phyloP scores from a whole-genome alignment of 805 yeast species.

The Torulaspora quercuum region DNA sequence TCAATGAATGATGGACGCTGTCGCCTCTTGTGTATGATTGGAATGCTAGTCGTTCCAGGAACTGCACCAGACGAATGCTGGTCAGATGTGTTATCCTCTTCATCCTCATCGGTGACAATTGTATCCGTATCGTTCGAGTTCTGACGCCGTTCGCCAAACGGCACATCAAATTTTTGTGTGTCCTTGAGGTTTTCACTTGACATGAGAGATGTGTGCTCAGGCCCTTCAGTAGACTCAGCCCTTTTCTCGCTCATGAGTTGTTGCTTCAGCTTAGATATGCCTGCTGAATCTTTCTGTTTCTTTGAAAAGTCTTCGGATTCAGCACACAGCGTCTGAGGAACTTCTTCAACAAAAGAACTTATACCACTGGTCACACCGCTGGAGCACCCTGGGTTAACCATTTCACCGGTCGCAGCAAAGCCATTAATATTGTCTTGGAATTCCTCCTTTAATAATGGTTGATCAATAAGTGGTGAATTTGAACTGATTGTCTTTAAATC shows the following conservation, averaged over 20 bases:
- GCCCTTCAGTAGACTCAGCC: no score
- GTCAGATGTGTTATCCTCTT: conserved; percentile 1
- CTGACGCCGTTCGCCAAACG: not conserved
- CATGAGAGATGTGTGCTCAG: no score
- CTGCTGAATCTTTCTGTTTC: not conserved
- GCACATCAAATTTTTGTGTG: not conserved
- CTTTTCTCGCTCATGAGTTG: conserved; percentile 7
- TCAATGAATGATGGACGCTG: conserved; percentile 34
- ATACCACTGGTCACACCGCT: conserved; percentile 27
- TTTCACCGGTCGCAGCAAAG: conserved; percentile 2
- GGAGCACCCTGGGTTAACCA: conserved; percentile 19
- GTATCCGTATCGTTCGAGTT: conserved; percentile 6
- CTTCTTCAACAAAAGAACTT: conserved; percentile 29
- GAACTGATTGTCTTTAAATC: conserved; percentile 25
- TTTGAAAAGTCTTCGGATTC: conserved; percentile 12
- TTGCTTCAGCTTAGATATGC: conserved; percentile 12
- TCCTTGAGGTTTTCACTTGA: not conserved
- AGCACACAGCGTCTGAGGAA: conserved; percentile 21
- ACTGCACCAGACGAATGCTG: conserved; percentile 11
- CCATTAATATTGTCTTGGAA: not conserved
- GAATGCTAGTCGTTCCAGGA: conserved; percentile 20
- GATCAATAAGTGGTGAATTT: conserved; percentile 2
- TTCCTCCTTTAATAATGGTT: not conserved
- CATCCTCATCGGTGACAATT: conserved; percentile 13
- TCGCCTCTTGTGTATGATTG: conserved; percentile 22